phyloP scores from a whole-genome alignment of 768 basidiomycete genomes.

The Piloderma croceum region DNA sequence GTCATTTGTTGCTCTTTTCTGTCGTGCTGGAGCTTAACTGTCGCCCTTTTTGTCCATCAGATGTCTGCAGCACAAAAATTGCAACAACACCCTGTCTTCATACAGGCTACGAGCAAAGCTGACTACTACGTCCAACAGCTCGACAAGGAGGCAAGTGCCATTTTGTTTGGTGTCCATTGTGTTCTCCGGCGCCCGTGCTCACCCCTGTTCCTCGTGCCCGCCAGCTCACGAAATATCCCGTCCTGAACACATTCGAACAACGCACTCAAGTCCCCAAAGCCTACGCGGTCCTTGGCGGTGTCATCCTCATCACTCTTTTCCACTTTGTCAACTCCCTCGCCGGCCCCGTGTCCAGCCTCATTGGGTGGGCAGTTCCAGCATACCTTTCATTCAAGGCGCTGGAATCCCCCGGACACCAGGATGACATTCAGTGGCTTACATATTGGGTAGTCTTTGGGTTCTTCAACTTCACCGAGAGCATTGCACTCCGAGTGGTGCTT shows the following conservation, averaged over 20 bases:
- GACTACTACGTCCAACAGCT: conserved; percentile 80
- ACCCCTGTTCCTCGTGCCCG: conserved; percentile 16
- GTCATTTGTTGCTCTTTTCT: conserved; percentile 1
- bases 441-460: conserved; percentile 96
- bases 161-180: conserved; percentile 1
- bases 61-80: conserved; percentile 82
- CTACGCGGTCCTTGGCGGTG: conserved; percentile 74
- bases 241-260: conserved; percentile 78
- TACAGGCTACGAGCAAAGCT: conserved; percentile 81
- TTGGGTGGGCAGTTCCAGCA: conserved; percentile 92
- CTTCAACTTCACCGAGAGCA: conserved; percentile 88
- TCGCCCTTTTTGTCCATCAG: conserved; percentile 24
- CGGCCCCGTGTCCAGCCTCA: conserved; percentile 85
- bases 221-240: conserved; percentile 81
- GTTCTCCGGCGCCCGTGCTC: conserved; percentile 7
- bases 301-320: conserved; percentile 61
- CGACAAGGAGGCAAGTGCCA: conserved; percentile 83
- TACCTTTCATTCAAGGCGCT: conserved; percentile 95
- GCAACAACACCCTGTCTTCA: conserved; percentile 81
- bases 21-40: too few species aligned
- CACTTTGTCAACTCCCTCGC: conserved; percentile 91
- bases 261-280: conserved; percentile 92
- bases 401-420: conserved; percentile 74
- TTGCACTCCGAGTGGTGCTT: conserved; percentile 77
- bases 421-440: conserved; percentile 94